phyloP scores from a whole-genome alignment of 257 asterid genomes.

The Cynanchum wilfordii region DNA sequence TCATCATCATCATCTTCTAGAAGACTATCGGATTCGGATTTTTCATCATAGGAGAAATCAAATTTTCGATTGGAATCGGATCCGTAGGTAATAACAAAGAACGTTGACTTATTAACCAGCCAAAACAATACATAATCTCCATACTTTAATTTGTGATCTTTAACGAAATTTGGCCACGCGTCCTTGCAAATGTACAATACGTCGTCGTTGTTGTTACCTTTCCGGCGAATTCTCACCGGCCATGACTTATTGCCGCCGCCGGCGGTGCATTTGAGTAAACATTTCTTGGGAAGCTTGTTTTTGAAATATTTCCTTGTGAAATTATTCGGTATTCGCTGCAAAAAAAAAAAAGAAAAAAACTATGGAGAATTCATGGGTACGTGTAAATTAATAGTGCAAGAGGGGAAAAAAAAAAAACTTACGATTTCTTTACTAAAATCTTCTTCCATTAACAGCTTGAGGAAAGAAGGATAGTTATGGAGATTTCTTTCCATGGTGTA shows the following conservation, averaged over 20 bases:
- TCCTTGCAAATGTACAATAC: background rate
- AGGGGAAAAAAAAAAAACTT: too few relatives aligned
- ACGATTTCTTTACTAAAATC: too few relatives aligned
- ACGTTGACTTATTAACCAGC: conserved; percentile 1
- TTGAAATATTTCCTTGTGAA: background rate
- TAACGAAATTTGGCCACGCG: background rate
- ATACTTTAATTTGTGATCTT: background rate
- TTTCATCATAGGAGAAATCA: background rate
- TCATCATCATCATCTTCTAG: too few relatives aligned
- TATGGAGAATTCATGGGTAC: too few relatives aligned
- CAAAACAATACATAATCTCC: conserved; percentile 1
- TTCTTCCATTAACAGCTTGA: too few relatives aligned
- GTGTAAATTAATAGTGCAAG: too few relatives aligned
- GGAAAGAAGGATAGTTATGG: too few relatives aligned
- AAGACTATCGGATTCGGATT: too few relatives aligned
- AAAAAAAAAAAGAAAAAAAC: too few relatives aligned
- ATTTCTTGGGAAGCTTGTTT: background rate
- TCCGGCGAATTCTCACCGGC: background rate
- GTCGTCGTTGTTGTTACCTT: background rate
- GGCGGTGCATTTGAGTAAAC: background rate
- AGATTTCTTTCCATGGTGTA: too few relatives aligned
- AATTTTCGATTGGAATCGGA: background rate
- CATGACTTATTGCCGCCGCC: background rate
- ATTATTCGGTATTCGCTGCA: background rate
- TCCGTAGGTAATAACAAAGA: background rate